A percentile compares a stretch with the other conserved stretches of the same genome.
Conservation (phyloP, 176 grass and related monocot genomes). For the Aegilops sharonensis region DNA sequence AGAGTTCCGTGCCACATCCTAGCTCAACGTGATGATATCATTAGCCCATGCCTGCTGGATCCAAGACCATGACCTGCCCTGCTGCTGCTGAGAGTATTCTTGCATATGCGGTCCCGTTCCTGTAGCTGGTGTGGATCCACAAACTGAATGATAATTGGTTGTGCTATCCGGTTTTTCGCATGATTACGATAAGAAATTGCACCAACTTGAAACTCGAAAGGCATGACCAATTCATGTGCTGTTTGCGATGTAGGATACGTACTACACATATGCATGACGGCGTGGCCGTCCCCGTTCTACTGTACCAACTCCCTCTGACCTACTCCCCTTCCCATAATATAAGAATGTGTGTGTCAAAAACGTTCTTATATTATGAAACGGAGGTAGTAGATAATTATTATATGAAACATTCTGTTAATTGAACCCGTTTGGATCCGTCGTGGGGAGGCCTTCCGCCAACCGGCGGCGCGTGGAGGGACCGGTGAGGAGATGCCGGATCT, state of each 20-base stretch:
- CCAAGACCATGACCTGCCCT: not conserved
- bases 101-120: not conserved
- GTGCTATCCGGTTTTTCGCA: not conserved
- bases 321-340: no score
- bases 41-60: conserved; percentile 13
- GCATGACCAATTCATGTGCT: not conserved
- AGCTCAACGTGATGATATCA: conserved; percentile 13
- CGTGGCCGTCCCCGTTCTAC: not conserved
- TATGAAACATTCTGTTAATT: not conserved
- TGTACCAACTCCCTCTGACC: not conserved
- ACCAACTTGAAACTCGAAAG: not conserved
- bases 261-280: not conserved
- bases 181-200: not conserved
- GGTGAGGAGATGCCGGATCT: no score
- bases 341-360: no score
- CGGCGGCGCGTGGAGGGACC: no score
- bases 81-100: not conserved
- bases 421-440: no score
- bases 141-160: not conserved
- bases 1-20: not conserved
- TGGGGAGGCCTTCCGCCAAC: no score
- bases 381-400: not conserved
- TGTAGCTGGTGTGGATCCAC: not conserved
- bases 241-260: not conserved
- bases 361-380: no score